phyloP scores from a whole-genome alignment of 2,329 filamentous ascomycete genomes.

The Exserohilum turcica region DNA sequence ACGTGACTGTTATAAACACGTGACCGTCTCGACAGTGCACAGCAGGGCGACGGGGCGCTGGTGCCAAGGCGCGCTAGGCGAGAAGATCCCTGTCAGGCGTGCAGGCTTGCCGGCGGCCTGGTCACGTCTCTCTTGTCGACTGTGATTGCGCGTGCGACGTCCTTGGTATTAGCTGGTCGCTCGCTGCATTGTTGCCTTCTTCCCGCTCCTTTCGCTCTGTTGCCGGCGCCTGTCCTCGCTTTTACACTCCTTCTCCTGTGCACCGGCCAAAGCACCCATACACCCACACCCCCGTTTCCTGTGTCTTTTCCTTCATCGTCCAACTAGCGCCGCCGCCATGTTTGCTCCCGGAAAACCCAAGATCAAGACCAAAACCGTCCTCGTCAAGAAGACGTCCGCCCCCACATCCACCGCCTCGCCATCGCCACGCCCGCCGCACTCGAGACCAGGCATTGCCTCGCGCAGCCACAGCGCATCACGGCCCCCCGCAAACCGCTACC shows the following conservation, averaged over 20 bases:
- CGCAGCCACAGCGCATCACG: slow-evolving; percentile 23
- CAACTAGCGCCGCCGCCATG: slow-evolving; percentile 27
- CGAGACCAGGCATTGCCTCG: slow-evolving; percentile 13
- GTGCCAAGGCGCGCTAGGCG: slow-evolving; percentile 15
- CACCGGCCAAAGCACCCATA: no score
- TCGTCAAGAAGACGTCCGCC: slow-evolving; percentile 34
- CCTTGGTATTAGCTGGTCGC: slow-evolving; percentile 19
- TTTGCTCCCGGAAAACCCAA: slow-evolving; percentile 40
- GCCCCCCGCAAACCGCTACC: slow-evolving; percentile 37
- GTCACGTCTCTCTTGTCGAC: slow-evolving; percentile 24
- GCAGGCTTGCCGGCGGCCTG: slow-evolving; percentile 18
- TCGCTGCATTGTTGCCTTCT: slow-evolving; percentile 18
- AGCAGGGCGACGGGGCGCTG: slow-evolving; percentile 1
- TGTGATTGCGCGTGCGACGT: slow-evolving; percentile 19
- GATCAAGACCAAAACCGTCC: slow-evolving; percentile 41
- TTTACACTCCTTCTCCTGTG: slow-evolving; percentile 20
- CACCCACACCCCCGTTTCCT: slow-evolving; percentile 4
- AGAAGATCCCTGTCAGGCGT: slow-evolving; percentile 25
- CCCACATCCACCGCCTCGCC: slow-evolving; percentile 19
- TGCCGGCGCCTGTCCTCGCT: slow-evolving; percentile 9
- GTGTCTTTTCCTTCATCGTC: slow-evolving; percentile 7
- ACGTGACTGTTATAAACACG: no score
- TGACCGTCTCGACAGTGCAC: background rate
- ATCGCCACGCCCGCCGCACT: slow-evolving; percentile 12
- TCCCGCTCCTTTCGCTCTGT: slow-evolving; percentile 15